Conservation (phyloP, 441 rosid species). For the Jatropha podagrica region DNA sequence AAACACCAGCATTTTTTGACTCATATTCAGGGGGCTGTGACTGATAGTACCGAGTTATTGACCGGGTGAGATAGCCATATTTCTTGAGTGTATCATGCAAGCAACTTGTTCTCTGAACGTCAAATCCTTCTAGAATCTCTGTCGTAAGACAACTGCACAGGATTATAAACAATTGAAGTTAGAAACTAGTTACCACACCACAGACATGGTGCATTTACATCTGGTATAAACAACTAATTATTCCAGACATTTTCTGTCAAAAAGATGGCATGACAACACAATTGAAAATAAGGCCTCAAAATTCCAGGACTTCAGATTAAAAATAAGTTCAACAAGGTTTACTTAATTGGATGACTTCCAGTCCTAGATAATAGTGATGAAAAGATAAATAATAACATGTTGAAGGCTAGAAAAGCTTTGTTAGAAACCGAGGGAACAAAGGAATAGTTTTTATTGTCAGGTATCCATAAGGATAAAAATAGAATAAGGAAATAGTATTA, state of each 20-base stretch:
- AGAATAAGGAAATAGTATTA: not conserved
- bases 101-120: slow-evolving; percentile 73
- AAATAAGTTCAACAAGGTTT: not conserved
- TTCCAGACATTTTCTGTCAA: not conserved
- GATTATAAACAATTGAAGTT: slow-evolving; percentile 18
- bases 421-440: not conserved
- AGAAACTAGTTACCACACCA: not conserved
- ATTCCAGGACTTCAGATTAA: not conserved
- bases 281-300: not conserved
- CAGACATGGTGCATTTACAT: not conserved
- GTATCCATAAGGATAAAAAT: not conserved
- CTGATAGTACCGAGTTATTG: slow-evolving; percentile 62
- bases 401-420: not conserved
- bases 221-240: not conserved
- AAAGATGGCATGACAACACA: not conserved
- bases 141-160: slow-evolving; percentile 87
- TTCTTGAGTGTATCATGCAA: slow-evolving; percentile 78
- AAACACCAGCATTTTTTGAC: slow-evolving; percentile 33
- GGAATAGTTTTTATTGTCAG: not conserved
- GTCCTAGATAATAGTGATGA: not conserved
- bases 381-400: not conserved
- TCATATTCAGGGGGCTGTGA: slow-evolving; percentile 35
- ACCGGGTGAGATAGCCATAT: slow-evolving; percentile 71
- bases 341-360: not conserved
- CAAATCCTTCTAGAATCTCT: slow-evolving; percentile 93